These are phyloP conservation scores for Acacia crassicarpa DNA, from an alignment of 306 rosid genomes.

Conservation along the genomic window DNA sequence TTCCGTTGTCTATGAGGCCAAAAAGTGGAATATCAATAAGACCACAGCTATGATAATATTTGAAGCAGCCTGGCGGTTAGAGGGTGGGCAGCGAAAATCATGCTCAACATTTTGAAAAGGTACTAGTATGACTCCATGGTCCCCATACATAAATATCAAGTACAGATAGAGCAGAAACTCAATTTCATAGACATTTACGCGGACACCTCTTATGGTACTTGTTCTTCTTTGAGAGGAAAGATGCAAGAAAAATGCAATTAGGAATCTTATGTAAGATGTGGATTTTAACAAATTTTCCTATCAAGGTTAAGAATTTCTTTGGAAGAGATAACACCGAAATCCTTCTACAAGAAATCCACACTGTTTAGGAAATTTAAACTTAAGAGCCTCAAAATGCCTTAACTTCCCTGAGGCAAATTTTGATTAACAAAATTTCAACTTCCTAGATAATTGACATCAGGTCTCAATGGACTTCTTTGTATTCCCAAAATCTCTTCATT, in stretches of 20 bases:
- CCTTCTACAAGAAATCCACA: background rate
- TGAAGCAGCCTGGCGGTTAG: constrained; percentile 9
- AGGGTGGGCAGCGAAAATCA: constrained; percentile 7
- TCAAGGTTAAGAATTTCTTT: background rate
- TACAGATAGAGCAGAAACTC: background rate
- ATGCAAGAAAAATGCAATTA: background rate
- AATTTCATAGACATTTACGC: background rate
- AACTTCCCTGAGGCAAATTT: background rate
- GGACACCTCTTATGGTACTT: background rate
- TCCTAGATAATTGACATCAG: background rate
- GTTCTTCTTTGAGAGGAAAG: background rate
- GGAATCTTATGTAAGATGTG: background rate
- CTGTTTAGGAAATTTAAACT: background rate
- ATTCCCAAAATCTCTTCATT: constrained; percentile 7
- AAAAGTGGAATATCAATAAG: background rate
- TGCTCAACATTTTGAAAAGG: background rate
- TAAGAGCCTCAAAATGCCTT: background rate
- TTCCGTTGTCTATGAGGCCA: background rate
- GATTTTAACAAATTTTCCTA: background rate
- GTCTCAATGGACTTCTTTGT: background rate
- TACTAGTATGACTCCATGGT: constrained; percentile 17
- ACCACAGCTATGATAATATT: constrained; percentile 8
- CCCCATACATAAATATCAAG: background rate
- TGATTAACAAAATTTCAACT: constrained; percentile 9
- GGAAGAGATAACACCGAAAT: background rate